A percentile compares a stretch with the other conserved stretches of the same genome.
Conservation (phyloP, 495 filamentous ascomycete genomes). For the Penicillium riverlandense region DNA sequence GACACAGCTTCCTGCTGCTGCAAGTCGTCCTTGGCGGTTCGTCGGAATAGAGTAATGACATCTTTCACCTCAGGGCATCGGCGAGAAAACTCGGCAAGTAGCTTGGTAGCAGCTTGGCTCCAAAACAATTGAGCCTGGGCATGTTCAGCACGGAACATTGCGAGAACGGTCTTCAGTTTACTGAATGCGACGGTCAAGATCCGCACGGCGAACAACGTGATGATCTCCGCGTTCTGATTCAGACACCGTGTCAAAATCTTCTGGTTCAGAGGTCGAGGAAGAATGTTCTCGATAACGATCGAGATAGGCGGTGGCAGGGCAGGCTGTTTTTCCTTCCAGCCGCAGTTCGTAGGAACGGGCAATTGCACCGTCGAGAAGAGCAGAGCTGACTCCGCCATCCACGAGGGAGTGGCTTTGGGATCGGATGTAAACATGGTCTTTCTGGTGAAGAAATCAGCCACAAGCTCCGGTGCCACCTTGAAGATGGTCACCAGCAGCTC, state of each 20-base stretch:
- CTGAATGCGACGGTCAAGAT: conserved; percentile 69
- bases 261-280: conserved; percentile 75
- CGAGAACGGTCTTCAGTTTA: conserved; percentile 58
- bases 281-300: conserved; percentile 72
- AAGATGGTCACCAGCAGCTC: conserved; percentile 77
- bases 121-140: conserved; percentile 45
- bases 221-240: conserved; percentile 62
- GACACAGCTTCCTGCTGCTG: conserved; percentile 72
- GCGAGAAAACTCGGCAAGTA: conserved; percentile 67
- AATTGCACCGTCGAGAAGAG: conserved; percentile 71
- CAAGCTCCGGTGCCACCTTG: conserved; percentile 69
- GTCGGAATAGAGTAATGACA: conserved; percentile 60
- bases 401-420: conserved; percentile 82
- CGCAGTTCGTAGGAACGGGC: conserved; percentile 63
- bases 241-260: conserved; percentile 72
- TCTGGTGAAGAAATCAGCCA: conserved; percentile 75
- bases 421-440: conserved; percentile 80
- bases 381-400: conserved; percentile 88
- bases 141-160: conserved; percentile 32
- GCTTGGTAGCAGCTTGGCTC: conserved; percentile 54
- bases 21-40: conserved; percentile 56
- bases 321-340: conserved; percentile 45
- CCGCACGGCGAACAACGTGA: conserved; percentile 76
- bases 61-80: conserved; percentile 74
- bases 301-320: conserved; percentile 65